Conservation (phyloP, 2,329 filamentous ascomycete genomes). For the Trichoderma oligosporum region DNA sequence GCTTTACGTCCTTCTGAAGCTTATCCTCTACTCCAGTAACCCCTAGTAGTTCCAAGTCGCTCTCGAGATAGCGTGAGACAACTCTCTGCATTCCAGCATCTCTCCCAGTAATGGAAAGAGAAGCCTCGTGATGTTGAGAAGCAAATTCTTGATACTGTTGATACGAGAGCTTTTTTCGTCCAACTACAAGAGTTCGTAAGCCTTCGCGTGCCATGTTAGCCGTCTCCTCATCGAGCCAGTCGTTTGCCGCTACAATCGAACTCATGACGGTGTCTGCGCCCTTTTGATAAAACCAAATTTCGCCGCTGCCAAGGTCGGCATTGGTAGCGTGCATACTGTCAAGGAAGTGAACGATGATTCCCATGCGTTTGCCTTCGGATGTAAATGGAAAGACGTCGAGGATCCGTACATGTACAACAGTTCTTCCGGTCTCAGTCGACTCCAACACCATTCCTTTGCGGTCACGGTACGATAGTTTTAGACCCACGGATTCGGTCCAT, state of each 20-base stretch:
- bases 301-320: slow-evolving; percentile 55
- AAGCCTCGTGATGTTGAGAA: slow-evolving; percentile 69
- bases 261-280: slow-evolving; percentile 98
- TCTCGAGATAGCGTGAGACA: slow-evolving; percentile 77
- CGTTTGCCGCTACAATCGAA: slow-evolving; percentile 90
- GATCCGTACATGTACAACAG: slow-evolving; percentile 80
- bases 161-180: slow-evolving; percentile 77
- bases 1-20: slow-evolving; percentile 91
- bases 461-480: slow-evolving; percentile 80
- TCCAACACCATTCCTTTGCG: slow-evolving; percentile 80
- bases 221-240: slow-evolving; percentile 98
- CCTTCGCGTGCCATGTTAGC: slow-evolving; percentile 99
- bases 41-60: slow-evolving; percentile 86
- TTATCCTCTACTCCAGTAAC: slow-evolving; percentile 98
- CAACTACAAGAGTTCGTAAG: slow-evolving; percentile 87
- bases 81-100: slow-evolving; percentile 79
- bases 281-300: slow-evolving; percentile 99
- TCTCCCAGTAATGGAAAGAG: slow-evolving; percentile 72
- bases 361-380: slow-evolving; percentile 97
- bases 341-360: slow-evolving; percentile 86
- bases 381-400: slow-evolving; percentile 97
- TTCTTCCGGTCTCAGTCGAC: slow-evolving; percentile 66
- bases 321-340: slow-evolving; percentile 50
- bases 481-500: slow-evolving; percentile 89
- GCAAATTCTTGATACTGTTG: slow-evolving; percentile 81